Evolutionary conservation across 2,329 filamentous ascomycete genomes (phyloP).

Genomic region (Xenosphaeropsis pyriputrescens): DNA sequence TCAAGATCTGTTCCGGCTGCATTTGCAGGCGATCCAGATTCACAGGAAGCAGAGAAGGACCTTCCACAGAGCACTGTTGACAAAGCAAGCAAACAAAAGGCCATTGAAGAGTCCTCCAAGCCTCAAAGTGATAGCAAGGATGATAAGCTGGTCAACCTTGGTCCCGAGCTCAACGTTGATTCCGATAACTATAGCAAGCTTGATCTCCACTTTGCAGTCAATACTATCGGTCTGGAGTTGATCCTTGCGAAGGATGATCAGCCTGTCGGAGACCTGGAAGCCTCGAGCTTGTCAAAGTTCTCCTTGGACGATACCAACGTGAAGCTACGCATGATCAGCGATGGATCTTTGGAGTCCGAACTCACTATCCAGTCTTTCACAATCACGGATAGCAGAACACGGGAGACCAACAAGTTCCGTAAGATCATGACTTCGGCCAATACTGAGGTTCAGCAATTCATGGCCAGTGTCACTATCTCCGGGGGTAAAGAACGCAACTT

Average conservation of each 20-base stretch:
- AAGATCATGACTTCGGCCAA: constrained; percentile 98
- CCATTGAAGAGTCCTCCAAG: background rate
- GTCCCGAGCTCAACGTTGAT: constrained; percentile 55
- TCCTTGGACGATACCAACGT: constrained; percentile 85
- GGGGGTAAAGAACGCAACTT: constrained; percentile 68
- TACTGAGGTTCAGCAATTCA: constrained; percentile 90
- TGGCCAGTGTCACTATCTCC: constrained; percentile 91
- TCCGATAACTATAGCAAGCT: constrained; percentile 79
- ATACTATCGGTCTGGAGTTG: constrained; percentile 78
- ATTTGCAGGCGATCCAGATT: constrained; percentile 61
- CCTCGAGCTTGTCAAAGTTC: constrained; percentile 81
- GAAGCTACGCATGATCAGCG: constrained; percentile 85
- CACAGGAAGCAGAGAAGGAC: constrained; percentile 60
- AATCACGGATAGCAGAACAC: constrained; percentile 79
- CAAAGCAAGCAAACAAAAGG: constrained; percentile 6
- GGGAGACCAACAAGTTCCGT: constrained; percentile 87
- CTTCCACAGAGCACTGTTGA: constrained; percentile 36
- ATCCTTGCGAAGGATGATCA: constrained; percentile 61
- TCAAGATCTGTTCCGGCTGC: constrained; percentile 78
- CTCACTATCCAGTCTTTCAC: constrained; percentile 89
- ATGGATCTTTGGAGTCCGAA: constrained; percentile 84
- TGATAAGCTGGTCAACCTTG: constrained; percentile 34
- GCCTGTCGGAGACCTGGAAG: constrained; percentile 65
- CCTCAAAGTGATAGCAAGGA: constrained; percentile 13
- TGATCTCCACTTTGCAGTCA: constrained; percentile 80